Evolutionary conservation across 2,329 filamentous ascomycete species (phyloP), one percentile per base, ranked within the genome.

Genomic region (Mycosphaerelloides madeirae): DNA sequence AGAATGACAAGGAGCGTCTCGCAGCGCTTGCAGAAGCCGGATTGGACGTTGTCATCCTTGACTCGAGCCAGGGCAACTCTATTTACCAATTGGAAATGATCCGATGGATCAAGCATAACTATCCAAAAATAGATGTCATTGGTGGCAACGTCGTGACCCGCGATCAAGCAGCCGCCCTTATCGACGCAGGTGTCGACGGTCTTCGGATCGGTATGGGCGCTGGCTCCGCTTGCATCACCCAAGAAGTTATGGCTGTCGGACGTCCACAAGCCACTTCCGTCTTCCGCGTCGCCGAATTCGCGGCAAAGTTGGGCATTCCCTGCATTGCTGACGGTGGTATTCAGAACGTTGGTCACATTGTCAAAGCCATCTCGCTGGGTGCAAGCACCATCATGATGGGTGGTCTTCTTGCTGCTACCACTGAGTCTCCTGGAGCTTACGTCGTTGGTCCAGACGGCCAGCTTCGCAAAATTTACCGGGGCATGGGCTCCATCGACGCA

Each of bases 21-120:
- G 75, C 85, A 70, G 85, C 87, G 69, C 82, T 98, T 36, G 90
- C 95, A 31, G 91, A 96, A 46, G 93, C 93, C 58, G 93, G 93
- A 52, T 80, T 98, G 40, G 93, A 98, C 63, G 86, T 98, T 66
- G 90, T 96, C 56, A 77, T 98, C 59, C 80, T 98, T 41, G 93
- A 98, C 76, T 93, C 86, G 72, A 94, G 87, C 64, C 93, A 98
- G 74, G 93, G 93, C 57, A 97, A 97, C 80, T 93, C 85, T 72
- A 89, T 97, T 77, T 98, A 91, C 79, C 91, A 97, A 75, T 84
- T 97, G 54, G 88, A 95, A 50, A 98, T 98, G 93, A 81, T 98
- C 75, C 89, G 90, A 72, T 97, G 84, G 77, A 79, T 93, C 74
- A 98, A 98, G 79, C 68, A 83, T 57, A 87, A 83, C 59, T 91